A percentile compares a stretch with the other conserved stretches of the same genome.
Evolutionary conservation across 2,329 filamentous ascomycete genomes (phyloP).

Genomic region (Stagonosporopsis chrysanthemi): DNA sequence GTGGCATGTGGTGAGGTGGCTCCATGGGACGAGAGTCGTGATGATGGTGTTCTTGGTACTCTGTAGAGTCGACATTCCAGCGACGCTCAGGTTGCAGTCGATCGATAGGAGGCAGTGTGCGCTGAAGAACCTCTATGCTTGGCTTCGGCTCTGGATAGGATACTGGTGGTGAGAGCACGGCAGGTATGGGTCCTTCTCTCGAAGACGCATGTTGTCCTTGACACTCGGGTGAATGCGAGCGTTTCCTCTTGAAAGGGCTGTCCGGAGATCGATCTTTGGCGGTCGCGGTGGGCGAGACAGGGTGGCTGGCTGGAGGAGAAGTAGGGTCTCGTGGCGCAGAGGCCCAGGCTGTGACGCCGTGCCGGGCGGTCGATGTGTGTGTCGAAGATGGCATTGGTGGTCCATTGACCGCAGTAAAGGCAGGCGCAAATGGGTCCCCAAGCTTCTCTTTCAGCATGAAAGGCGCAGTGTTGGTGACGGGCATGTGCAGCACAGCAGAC

Average conservation of each 20-base stretch:
- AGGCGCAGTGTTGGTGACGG: slow-evolving; percentile 23
- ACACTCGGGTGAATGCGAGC: slow-evolving; percentile 57
- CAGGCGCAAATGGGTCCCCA: slow-evolving; percentile 36
- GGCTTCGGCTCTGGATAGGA: slow-evolving; percentile 11
- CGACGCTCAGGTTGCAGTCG: slow-evolving; percentile 35
- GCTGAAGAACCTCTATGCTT: slow-evolving; percentile 14
- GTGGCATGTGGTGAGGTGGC: slow-evolving; percentile 18
- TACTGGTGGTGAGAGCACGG: slow-evolving; percentile 9
- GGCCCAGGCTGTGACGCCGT: slow-evolving; percentile 8
- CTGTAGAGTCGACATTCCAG: slow-evolving; percentile 42
- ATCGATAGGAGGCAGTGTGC: slow-evolving; percentile 40
- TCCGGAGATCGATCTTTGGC: slow-evolving; percentile 32
- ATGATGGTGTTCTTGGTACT: slow-evolving; percentile 37
- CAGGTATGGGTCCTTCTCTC: slow-evolving; percentile 10
- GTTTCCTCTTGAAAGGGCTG: slow-evolving; percentile 66
- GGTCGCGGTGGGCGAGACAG: slow-evolving; percentile 32
- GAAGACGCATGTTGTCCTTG: slow-evolving; percentile 12
- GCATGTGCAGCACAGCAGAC: slow-evolving; percentile 45
- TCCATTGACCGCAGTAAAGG: slow-evolving; percentile 50
- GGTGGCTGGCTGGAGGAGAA: slow-evolving; percentile 29
- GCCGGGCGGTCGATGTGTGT: slow-evolving; percentile 12
- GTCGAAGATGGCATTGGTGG: slow-evolving; percentile 34
- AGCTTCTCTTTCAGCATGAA: slow-evolving; percentile 43
- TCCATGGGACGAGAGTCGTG: slow-evolving; percentile 33
- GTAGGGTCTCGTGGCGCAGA: slow-evolving; percentile 15